Evolutionary conservation across 495 filamentous ascomycete species (phyloP).

Genomic region (Lophiotrema nucula): DNA sequence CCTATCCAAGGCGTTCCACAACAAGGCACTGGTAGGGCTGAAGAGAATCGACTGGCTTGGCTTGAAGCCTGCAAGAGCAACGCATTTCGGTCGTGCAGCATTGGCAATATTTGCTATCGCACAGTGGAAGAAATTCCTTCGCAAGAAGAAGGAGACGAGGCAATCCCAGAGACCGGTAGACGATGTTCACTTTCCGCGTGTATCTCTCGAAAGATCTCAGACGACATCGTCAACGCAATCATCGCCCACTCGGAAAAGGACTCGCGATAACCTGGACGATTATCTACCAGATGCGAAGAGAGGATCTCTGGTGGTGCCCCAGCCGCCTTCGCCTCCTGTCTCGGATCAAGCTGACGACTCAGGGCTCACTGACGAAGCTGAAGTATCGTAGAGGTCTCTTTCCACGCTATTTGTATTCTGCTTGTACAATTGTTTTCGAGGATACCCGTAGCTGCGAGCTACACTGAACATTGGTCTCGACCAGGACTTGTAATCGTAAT

Average conservation of each 20-base stretch:
- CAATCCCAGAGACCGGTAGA: conserved; percentile 2
- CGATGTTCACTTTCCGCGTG: background rate
- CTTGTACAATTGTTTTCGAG: conserved; percentile 1
- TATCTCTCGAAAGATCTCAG: background rate
- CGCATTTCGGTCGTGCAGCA: conserved; percentile 24
- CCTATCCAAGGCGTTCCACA: conserved; percentile 22
- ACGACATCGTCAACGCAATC: background rate
- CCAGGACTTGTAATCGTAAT: no score
- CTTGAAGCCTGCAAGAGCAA: conserved; percentile 21
- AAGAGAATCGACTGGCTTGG: conserved; percentile 31
- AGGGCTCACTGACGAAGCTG: background rate
- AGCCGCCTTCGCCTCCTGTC: conserved; percentile 18
- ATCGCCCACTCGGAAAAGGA: conserved; percentile 22
- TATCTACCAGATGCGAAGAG: conserved; percentile 8
- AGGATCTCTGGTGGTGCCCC: conserved; percentile 4
- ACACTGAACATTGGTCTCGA: background rate
- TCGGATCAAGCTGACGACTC: conserved; percentile 1
- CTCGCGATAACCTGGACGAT: conserved; percentile 5
- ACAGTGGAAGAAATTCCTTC: conserved; percentile 24
- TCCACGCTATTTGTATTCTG: background rate
- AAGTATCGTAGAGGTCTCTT: background rate
- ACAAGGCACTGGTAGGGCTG: conserved; percentile 17
- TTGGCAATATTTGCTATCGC: conserved; percentile 20
- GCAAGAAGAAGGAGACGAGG: conserved; percentile 8
- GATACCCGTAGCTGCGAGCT: conserved; percentile 12